These are phyloP conservation scores for Penicillium sp. DNA, from an alignment of 2,329 filamentous ascomycete genomes.

Conservation along the genomic window DNA sequence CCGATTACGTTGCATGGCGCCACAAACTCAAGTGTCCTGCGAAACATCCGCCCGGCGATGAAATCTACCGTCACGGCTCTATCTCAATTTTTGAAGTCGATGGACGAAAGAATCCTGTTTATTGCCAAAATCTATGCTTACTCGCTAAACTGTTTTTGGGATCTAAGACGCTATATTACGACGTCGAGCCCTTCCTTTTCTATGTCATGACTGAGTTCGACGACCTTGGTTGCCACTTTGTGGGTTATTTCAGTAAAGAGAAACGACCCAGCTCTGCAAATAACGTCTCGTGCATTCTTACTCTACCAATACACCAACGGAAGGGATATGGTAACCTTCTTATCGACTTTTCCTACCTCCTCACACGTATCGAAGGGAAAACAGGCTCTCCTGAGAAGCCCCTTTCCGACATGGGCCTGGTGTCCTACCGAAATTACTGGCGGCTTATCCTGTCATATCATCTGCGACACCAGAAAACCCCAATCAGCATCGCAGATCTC, in stretches of 20 bases:
- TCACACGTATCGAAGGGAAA: slow-evolving; percentile 90
- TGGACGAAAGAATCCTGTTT: slow-evolving; percentile 88
- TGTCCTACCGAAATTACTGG: slow-evolving; percentile 98
- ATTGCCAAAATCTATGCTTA: slow-evolving; percentile 94
- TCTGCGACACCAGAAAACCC: slow-evolving; percentile 66
- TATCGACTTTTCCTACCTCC: slow-evolving; percentile 97
- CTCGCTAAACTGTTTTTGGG: slow-evolving; percentile 96
- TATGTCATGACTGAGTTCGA: slow-evolving; percentile 95
- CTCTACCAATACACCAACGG: slow-evolving; percentile 92
- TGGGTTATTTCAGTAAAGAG: slow-evolving; percentile 99
- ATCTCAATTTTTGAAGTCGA: slow-evolving; percentile 98
- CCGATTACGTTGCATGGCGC: slow-evolving; percentile 95
- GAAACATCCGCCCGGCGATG: slow-evolving; percentile 95
- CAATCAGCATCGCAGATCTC: slow-evolving; percentile 58
- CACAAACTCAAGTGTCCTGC: slow-evolving; percentile 97
- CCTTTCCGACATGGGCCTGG: slow-evolving; percentile 94
- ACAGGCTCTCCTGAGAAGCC: slow-evolving; percentile 97
- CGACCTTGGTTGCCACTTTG: slow-evolving; percentile 87
- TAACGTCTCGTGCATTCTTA: slow-evolving; percentile 96
- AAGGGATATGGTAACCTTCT: slow-evolving; percentile 96
- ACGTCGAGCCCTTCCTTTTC: slow-evolving; percentile 98
- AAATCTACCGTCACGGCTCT: slow-evolving; percentile 94
- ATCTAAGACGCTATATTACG: slow-evolving; percentile 98
- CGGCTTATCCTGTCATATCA: slow-evolving; percentile 85
- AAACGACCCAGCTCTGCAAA: slow-evolving; percentile 93